Evolutionary conservation across 2,329 filamentous ascomycete genomes (phyloP).

Genomic region (Helotiales sp.): DNA sequence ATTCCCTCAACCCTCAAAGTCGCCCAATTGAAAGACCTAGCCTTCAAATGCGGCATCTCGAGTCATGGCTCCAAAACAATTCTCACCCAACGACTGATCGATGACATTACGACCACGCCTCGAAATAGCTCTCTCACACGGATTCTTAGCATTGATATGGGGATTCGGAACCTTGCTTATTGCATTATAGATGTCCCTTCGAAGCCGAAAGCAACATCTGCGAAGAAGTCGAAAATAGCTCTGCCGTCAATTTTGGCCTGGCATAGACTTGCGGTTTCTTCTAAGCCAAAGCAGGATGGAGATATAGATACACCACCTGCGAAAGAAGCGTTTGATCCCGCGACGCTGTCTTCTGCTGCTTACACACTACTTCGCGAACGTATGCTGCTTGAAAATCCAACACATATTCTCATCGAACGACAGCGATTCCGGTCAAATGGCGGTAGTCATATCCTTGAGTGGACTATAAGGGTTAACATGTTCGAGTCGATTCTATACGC

Average conservation of each 20-base stretch:
- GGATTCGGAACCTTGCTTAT: constrained; percentile 77
- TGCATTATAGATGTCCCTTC: constrained; percentile 53
- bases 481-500: constrained; percentile 82
- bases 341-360: constrained; percentile 53
- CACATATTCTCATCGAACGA: constrained; percentile 68
- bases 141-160: constrained; percentile 81
- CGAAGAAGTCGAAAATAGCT: neutral
- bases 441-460: constrained; percentile 68
- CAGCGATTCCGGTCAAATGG: constrained; percentile 65
- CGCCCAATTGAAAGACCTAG: constrained; percentile 56
- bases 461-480: constrained; percentile 80
- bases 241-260: constrained; percentile 38
- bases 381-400: constrained; percentile 54
- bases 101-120: constrained; percentile 34
- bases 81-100: constrained; percentile 51
- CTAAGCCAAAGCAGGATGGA: constrained; percentile 3
- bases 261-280: constrained; percentile 35
- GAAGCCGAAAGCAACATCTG: neutral
- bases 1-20: constrained; percentile 44
- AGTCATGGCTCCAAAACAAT: constrained; percentile 59
- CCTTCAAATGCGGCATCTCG: constrained; percentile 59
- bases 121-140: constrained; percentile 31
- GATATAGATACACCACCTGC: constrained; percentile 31
- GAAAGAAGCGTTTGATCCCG: constrained; percentile 52
- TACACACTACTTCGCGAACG: constrained; percentile 51